Evolutionary conservation across 2,329 filamentous ascomycete genomes (phyloP), one percentile per base, ranked within the genome.

Genomic region (Exophiala sp.): DNA sequence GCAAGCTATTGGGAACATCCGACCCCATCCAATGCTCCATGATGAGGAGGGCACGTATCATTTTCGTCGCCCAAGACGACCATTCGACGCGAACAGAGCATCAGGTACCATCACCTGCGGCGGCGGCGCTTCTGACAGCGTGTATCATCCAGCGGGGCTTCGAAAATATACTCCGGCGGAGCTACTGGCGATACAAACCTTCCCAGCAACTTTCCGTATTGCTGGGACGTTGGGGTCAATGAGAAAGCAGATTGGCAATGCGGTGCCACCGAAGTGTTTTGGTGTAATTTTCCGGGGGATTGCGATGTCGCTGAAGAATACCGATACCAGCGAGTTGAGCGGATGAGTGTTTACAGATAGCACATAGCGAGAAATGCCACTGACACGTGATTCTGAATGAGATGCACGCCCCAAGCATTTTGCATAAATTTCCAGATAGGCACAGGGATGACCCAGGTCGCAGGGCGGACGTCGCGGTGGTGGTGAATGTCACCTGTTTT

Each of bases 231-330:
- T 54, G 21, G n/a, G n/a, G n/a, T n/a, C n/a, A n/a, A 65, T 68
- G 0, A 63, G 79, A 60, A 79, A 75, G 58, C 87, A 91, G 66
- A 88, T 92, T 58, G 89, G 89, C 0, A 92, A 94, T 63, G 89
- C 88, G 0, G 89, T 92, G 12, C 87, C 89, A 0, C 82, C 88
- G 6, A n/a, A n/a, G n/a, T n/a, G n/a, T n/a, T n/a, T n/a, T n/a
- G n/a, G n/a, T n/a, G n/a, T n/a, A n/a, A n/a, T n/a, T n/a, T n/a
- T n/a, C n/a, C n/a, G n/a, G n/a, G n/a, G n/a, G n/a, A n/a, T n/a
- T n/a, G n/a, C n/a, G n/a, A n/a, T n/a, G n/a, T n/a, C n/a, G n/a
- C n/a, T n/a, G n/a, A n/a, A n/a, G n/a, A n/a, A n/a, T n/a, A n/a
- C n/a, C n/a, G n/a, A n/a, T n/a, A n/a, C n/a, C n/a, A n/a, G n/a